Evolutionary conservation across 192 early-diverging fungal species (phyloP).

Genomic region (Borealophlyctis nickersoniae): DNA sequence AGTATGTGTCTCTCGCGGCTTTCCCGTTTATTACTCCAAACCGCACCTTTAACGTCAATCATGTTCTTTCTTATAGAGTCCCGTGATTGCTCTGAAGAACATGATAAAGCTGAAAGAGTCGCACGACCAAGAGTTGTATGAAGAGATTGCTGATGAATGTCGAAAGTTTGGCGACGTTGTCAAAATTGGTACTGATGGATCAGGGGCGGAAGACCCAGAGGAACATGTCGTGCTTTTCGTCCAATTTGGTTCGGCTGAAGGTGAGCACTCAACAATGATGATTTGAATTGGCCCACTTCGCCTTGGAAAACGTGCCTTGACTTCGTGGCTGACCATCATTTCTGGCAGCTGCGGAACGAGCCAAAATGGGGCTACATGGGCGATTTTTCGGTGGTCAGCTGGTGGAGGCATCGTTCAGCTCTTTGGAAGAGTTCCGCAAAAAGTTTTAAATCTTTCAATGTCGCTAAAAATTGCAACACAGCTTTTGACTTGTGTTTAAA

Average conservation of each 20-base stretch:
- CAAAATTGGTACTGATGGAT: constrained; percentile 52
- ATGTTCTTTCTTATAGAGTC: constrained; percentile 11
- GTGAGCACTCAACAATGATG: constrained; percentile 6
- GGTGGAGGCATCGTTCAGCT: constrained; percentile 55
- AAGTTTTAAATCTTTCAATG: too few relatives aligned
- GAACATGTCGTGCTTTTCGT: constrained; percentile 75
- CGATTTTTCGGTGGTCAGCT: constrained; percentile 83
- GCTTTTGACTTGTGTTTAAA: too few relatives aligned
- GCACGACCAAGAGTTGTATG: constrained; percentile 78
- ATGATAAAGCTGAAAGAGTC: constrained; percentile 67
- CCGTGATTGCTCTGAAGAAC: constrained; percentile 68
- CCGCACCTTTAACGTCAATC: not conserved
- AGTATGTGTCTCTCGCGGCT: constrained; percentile 5
- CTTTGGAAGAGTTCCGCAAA: not conserved
- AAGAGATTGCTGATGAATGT: constrained; percentile 81
- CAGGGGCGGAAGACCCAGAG: constrained; percentile 29
- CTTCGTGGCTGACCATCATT: not conserved
- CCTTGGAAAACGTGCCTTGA: not conserved
- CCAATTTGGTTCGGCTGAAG: constrained; percentile 54
- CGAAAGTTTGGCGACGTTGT: constrained; percentile 72
- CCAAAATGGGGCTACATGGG: constrained; percentile 65
- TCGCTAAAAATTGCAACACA: too few relatives aligned
- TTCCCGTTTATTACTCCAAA: not conserved
- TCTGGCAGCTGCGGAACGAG: constrained; percentile 53
- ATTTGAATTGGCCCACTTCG: not conserved